Conservation (phyloP, 345 rosid genomes). For the Cardamine resedifolia region DNA sequence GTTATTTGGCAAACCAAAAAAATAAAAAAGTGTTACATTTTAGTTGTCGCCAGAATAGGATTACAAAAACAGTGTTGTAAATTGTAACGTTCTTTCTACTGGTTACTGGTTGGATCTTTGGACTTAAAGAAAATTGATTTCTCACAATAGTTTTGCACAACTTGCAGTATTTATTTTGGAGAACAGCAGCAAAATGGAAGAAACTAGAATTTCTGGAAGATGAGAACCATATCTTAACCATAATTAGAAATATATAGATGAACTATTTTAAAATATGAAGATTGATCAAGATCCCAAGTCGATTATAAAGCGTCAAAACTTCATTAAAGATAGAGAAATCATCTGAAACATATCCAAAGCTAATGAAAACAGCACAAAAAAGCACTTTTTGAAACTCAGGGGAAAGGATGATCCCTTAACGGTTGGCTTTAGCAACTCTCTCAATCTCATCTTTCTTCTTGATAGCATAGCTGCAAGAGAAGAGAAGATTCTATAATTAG, state of each 20-base stretch:
- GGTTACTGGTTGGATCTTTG: no score
- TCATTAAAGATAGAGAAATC: slow-evolving; percentile 19
- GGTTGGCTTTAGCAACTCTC: slow-evolving; percentile 98
- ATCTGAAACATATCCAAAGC: slow-evolving; percentile 34
- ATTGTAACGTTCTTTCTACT: no score
- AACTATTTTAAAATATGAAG: not conserved
- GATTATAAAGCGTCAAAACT: slow-evolving; percentile 29
- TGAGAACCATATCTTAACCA: not conserved
- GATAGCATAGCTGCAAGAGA: slow-evolving; percentile 62
- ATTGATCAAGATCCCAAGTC: slow-evolving; percentile 13
- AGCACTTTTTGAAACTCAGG: not conserved
- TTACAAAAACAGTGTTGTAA: not conserved
- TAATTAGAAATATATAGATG: not conserved
- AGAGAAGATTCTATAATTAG: slow-evolving; percentile 28
- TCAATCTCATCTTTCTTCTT: slow-evolving; percentile 98
- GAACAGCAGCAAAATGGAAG: not conserved
- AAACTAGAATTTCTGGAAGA: not conserved
- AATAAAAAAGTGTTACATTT: not conserved
- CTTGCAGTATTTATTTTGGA: not conserved
- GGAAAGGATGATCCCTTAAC: slow-evolving; percentile 46
- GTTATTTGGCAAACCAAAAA: not conserved
- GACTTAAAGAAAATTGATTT: no score
- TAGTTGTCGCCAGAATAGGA: not conserved
- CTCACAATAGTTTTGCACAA: no score
- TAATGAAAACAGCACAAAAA: slow-evolving; percentile 27